These are phyloP conservation scores for Actinomucor elegans DNA, from an alignment of 371 early-diverging fungal species.

Conservation along the genomic window DNA sequence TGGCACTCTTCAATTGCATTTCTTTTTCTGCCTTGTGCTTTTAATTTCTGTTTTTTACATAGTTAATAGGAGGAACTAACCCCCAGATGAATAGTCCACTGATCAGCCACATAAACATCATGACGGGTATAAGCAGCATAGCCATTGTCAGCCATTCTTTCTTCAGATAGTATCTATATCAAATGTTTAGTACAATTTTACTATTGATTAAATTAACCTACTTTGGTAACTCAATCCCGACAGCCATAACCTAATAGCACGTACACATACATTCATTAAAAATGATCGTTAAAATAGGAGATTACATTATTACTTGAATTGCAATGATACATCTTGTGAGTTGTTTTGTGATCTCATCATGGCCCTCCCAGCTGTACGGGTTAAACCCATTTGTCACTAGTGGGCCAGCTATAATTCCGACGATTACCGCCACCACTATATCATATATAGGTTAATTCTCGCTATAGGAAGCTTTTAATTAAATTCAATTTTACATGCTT, in stretches of 20 bases:
- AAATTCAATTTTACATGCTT: slow-evolving; percentile 60
- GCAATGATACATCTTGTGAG: slow-evolving; percentile 80
- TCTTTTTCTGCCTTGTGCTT: too few relatives aligned
- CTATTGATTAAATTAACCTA: slow-evolving; percentile 20
- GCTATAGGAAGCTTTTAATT: too few relatives aligned
- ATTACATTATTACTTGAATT: slow-evolving; percentile 52
- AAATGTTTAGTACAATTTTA: background rate
- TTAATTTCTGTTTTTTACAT: slow-evolving; percentile 47
- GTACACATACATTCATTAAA: too few relatives aligned
- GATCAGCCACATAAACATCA: slow-evolving; percentile 86
- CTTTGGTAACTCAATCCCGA: slow-evolving; percentile 83
- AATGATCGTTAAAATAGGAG: background rate
- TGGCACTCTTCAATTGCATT: background rate
- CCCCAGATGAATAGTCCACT: slow-evolving; percentile 71
- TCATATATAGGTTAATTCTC: background rate
- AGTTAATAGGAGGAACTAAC: slow-evolving; percentile 60
- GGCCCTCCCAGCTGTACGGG: slow-evolving; percentile 55
- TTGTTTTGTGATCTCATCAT: slow-evolving; percentile 64
- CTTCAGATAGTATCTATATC: slow-evolving; percentile 45
- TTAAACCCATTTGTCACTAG: slow-evolving; percentile 63
- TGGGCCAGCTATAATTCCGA: slow-evolving; percentile 92
- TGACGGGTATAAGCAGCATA: slow-evolving; percentile 82
- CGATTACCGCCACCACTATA: slow-evolving; percentile 80
- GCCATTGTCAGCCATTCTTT: slow-evolving; percentile 67
- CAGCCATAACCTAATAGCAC: slow-evolving; percentile 83